Conservation (phyloP, 1,284 basidiomycete species). For the Moesziomyces antarcticus region DNA sequence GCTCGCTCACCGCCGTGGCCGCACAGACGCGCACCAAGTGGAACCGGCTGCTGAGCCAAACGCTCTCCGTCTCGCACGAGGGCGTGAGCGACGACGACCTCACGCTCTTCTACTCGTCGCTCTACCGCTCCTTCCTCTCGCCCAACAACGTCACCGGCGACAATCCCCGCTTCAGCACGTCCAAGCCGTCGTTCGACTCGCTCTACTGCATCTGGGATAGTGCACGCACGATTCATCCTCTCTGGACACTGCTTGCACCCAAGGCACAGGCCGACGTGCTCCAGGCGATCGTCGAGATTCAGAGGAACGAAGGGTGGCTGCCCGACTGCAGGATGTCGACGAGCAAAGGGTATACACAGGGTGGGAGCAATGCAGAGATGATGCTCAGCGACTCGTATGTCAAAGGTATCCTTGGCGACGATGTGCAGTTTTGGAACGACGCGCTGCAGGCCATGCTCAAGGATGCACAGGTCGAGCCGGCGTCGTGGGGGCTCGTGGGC, state of each 20-base stretch:
- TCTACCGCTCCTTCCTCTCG: conserved; percentile 76
- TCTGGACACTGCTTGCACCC: conserved; percentile 30
- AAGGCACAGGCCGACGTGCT: conserved; percentile 31
- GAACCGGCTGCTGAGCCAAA: conserved; percentile 26
- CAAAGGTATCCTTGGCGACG: conserved; percentile 50
- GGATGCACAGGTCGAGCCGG: conserved; percentile 47
- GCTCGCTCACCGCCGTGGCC: conserved; percentile 9
- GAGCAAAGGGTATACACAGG: conserved; percentile 63
- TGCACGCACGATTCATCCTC: conserved; percentile 30
- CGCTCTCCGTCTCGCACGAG: conserved; percentile 12
- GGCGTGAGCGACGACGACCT: conserved; percentile 42
- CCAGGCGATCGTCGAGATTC: conserved; percentile 68
- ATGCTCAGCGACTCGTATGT: conserved; percentile 64
- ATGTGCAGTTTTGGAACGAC: conserved; percentile 52
- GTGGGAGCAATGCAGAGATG: conserved; percentile 59
- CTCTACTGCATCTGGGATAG: conserved; percentile 76
- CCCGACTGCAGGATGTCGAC: conserved; percentile 66
- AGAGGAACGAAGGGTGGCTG: conserved; percentile 72
- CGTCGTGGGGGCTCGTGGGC: conserved; percentile 33
- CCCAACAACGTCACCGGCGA: conserved; percentile 79
- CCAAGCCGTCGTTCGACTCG: conserved; percentile 74
- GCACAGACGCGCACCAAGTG: conserved; percentile 12
- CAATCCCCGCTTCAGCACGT: conserved; percentile 76
- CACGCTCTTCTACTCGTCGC: conserved; percentile 73
- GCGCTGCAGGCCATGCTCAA: conserved; percentile 53